phyloP scores from a whole-genome alignment of 1,139 yeast species.

The Protomyces macrosporus region DNA sequence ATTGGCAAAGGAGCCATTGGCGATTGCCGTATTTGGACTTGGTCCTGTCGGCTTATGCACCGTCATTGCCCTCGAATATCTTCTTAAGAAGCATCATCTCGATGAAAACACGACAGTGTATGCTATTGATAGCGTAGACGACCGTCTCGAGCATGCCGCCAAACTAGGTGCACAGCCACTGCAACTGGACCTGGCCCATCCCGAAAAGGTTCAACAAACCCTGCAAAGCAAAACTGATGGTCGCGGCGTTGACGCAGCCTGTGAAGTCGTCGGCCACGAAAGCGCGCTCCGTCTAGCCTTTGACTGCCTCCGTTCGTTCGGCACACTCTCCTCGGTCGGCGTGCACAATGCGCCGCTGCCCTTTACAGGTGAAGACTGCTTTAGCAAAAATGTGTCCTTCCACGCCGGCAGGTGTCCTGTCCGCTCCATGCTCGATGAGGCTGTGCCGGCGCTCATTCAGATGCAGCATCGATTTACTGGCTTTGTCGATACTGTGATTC shows the following conservation, averaged over 20 bases:
- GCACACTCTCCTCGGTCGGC: conserved; percentile 56
- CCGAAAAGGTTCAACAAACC: conserved; percentile 34
- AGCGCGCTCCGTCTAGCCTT: conserved; percentile 51
- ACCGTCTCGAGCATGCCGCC: conserved; percentile 47
- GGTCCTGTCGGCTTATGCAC: conserved; percentile 66
- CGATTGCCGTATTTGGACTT: conserved; percentile 48
- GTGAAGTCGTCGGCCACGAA: conserved; percentile 55
- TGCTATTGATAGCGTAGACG: conserved; percentile 50
- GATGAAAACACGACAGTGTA: conserved; percentile 34
- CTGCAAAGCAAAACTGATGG: conserved; percentile 41
- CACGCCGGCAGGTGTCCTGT: conserved; percentile 66
- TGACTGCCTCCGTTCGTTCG: conserved; percentile 54
- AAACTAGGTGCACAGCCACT: conserved; percentile 49
- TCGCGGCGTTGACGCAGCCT: conserved; percentile 54
- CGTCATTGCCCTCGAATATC: conserved; percentile 45
- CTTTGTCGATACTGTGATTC: conserved; percentile 45
- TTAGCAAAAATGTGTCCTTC: conserved; percentile 52
- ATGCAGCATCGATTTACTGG: conserved; percentile 46
- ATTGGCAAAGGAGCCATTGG: conserved; percentile 35
- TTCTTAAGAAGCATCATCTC: conserved; percentile 40
- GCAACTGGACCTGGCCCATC: conserved; percentile 36
- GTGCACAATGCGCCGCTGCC: conserved; percentile 60
- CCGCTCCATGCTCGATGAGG: conserved; percentile 53
- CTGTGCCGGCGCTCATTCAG: conserved; percentile 48
- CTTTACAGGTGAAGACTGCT: conserved; percentile 55